These are phyloP conservation scores for Prunus dulcis DNA, from an alignment of 306 rosid genomes.

Conservation along the genomic window DNA sequence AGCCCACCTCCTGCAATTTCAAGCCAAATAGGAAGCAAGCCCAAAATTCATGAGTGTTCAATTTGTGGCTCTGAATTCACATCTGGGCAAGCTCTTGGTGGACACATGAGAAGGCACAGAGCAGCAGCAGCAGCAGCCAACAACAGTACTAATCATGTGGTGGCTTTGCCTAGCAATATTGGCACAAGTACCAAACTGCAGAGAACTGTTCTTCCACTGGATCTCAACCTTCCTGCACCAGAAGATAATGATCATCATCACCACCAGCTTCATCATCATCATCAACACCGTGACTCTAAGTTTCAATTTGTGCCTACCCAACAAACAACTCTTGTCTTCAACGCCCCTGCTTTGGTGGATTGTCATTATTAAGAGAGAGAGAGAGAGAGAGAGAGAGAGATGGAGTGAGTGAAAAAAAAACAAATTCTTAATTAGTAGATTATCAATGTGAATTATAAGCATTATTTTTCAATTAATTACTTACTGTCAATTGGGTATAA, in stretches of 20 bases:
- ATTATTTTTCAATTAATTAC: conserved; percentile 26
- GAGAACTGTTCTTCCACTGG: conserved; percentile 52
- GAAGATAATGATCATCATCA: conserved; percentile 65
- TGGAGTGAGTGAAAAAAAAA: too few species aligned
- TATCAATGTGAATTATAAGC: conserved; percentile 50
- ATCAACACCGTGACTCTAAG: conserved; percentile 30
- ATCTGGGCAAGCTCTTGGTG: conserved; percentile 93
- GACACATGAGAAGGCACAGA: conserved; percentile 93
- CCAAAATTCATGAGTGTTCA: conserved; percentile 84
- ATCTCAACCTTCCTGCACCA: conserved; percentile 94
- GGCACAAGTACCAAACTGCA: conserved; percentile 20
- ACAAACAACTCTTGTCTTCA: conserved; percentile 45
- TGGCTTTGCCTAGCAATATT: not conserved
- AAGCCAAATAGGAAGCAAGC: conserved; percentile 31
- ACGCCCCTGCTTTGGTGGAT: conserved; percentile 72
- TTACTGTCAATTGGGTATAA: conserved; percentile 23
- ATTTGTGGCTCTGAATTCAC: conserved; percentile 83
- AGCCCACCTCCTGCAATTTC: not conserved
- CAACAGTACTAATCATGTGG: not conserved
- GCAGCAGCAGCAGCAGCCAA: conserved; percentile 21
- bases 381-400: conserved; percentile 15
- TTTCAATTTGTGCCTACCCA: conserved; percentile 49
- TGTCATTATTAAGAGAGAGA: conserved; percentile 59
- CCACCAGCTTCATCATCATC: not conserved
- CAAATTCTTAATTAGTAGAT: conserved; percentile 12